Conservation (phyloP, 129 eudicot genomes). For the Scalesia atractyloides region DNA sequence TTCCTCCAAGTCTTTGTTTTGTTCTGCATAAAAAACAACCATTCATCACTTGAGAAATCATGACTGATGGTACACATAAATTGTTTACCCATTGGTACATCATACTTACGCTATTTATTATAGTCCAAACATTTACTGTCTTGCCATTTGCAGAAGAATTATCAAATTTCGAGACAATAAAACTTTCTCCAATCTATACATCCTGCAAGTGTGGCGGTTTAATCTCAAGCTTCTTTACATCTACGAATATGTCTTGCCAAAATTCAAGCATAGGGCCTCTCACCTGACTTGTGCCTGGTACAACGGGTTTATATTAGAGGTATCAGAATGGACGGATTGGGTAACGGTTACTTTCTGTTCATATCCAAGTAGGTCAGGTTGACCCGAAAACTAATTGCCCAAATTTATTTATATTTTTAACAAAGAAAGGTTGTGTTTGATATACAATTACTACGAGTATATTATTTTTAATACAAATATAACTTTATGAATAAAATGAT, state of each 20-base stretch:
- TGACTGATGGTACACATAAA: no score
- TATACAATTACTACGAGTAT: neutral
- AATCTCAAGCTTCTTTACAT: slow-evolving; percentile 24
- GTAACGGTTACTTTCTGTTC: neutral
- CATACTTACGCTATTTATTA: no score
- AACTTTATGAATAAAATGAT: neutral
- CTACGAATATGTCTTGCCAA: slow-evolving; percentile 29
- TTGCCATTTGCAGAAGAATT: no score
- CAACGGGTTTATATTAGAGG: neutral
- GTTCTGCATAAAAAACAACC: no score
- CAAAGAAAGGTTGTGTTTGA: neutral
- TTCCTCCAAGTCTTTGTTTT: no score
- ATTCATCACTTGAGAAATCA: no score
- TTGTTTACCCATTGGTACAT: no score
- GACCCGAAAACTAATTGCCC: neutral
- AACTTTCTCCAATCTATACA: slow-evolving; percentile 57
- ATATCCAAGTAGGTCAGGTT: neutral
- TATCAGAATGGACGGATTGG: neutral
- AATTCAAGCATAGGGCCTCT: slow-evolving; percentile 29
- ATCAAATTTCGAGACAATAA: slow-evolving; percentile 40
- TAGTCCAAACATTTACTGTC: no score
- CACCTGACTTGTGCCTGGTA: slow-evolving; percentile 34
- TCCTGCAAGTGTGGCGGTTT: slow-evolving; percentile 34
- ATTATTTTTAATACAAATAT: neutral
- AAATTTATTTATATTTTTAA: neutral